These are phyloP conservation scores for Colletotrichum horii DNA, from an alignment of 2,329 filamentous ascomycete species.

Conservation along the genomic window DNA sequence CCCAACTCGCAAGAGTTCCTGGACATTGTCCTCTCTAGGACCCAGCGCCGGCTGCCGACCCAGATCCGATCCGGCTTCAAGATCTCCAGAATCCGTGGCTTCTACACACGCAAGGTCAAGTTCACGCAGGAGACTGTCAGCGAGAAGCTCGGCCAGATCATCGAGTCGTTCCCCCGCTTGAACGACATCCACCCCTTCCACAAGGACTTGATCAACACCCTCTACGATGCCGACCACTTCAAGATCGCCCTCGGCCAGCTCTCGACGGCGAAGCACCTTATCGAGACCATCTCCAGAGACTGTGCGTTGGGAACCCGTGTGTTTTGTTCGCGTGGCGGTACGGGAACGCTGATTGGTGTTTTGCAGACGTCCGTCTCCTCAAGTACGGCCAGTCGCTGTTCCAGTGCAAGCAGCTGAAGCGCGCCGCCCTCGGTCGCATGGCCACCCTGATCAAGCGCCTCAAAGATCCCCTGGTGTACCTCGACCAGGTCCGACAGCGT, in stretches of 20 bases:
- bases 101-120: conserved; percentile 80
- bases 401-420: conserved; percentile 99
- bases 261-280: conserved; percentile 93
- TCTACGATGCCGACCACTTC: conserved; percentile 99
- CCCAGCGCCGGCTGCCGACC: conserved; percentile 89
- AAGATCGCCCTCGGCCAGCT: conserved; percentile 95
- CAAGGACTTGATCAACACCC: conserved; percentile 88
- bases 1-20: conserved; percentile 95
- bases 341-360: background rate
- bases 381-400: conserved; percentile 97
- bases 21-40: conserved; percentile 94
- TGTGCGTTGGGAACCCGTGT: conserved; percentile 39
- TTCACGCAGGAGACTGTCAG: conserved; percentile 96
- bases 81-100: conserved; percentile 73
- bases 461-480: conserved; percentile 74
- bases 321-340: background rate
- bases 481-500: conserved; percentile 50
- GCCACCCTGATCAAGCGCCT: conserved; percentile 94
- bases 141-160: conserved; percentile 89
- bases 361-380: conserved; percentile 67
- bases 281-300: conserved; percentile 94
- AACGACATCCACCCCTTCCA: conserved; percentile 95
- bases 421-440: conserved; percentile 95
- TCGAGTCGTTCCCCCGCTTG: conserved; percentile 91
- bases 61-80: conserved; percentile 96